phyloP scores from a whole-genome alignment of 148 eudicot genomes.

The Rhododendron vialii region DNA sequence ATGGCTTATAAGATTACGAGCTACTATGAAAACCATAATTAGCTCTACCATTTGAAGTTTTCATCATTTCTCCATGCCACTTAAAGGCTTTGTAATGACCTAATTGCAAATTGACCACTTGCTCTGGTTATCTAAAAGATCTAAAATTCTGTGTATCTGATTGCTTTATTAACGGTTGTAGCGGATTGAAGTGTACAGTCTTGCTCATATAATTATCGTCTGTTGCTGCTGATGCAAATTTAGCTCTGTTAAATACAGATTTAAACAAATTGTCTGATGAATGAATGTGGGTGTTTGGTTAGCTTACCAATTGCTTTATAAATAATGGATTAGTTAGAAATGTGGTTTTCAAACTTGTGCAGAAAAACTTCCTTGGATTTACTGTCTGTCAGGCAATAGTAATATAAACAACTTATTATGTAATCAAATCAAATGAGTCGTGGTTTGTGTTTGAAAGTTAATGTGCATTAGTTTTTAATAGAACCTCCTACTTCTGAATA shows the following conservation, averaged over 20 bases:
- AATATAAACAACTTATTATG: not conserved
- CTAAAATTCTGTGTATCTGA: not conserved
- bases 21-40: not conserved
- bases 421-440: not conserved
- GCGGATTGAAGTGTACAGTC: not conserved
- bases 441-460: not conserved
- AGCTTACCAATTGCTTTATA: not conserved
- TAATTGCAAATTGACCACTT: not conserved
- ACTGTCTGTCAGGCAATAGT: not conserved
- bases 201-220: not conserved
- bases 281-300: not conserved
- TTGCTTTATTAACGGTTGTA: not conserved
- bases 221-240: not conserved
- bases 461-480: not conserved
- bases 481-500: slow-evolving; percentile 18
- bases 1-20: not conserved
- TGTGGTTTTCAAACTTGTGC: not conserved
- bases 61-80: not conserved
- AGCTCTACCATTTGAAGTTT: not conserved
- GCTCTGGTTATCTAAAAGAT: not conserved
- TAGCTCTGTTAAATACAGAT: not conserved
- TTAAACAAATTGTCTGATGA: not conserved
- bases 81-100: not conserved
- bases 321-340: not conserved
- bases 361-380: not conserved